Evolutionary conservation across 345 rosid genomes (phyloP), one percentile per base, ranked within the genome.

Genomic region (Eucalyptus guilfoylei): DNA sequence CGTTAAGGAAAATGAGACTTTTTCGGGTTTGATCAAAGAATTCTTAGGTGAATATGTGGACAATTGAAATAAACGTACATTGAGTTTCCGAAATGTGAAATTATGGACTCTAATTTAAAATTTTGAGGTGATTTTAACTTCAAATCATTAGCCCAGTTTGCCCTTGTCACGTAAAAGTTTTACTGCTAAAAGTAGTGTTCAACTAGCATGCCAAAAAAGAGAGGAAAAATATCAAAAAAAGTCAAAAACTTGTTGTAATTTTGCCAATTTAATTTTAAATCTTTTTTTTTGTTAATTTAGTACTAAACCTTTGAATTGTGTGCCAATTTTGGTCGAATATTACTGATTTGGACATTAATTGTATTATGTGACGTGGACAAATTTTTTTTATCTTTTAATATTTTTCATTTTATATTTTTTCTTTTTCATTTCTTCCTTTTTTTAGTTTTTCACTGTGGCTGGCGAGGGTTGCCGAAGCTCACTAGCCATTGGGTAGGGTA

Each of bases 321-420:
- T 52, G 24, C 58, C 26, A 21, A 0, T 52, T 52, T 52, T 52
- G 26, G 0, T 52, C 0, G 0, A 52, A 52, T 19, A 19, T 21
- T 52, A 52, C 58, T 21, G 4, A 52, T 26, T 52, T 52, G 5
- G 58, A 52, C 26, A 21, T 21, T 21, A 2, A 52, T 21, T 21
- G 2, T 52, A 52, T 21, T 0, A 0, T 52, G 2, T 52, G 26
- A 21, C 1, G 0, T 8, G 58, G 58, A 21, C 58, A 52, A 3
- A 1, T 1, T 19, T 19, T 50, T 49, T 19, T 7, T 52, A 52
- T 52, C 24, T 19, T 19, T 21, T 52, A 8, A 52, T 45, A 45
- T 45, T 3, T 45, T 52, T 19, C 4, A 4, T 21, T 21, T 52
- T 50, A 16, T 6, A 6, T 50, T 45, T 45, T 45, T 45, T 9